Evolutionary conservation across 768 basidiomycete genomes (phyloP), one percentile per base, ranked within the genome.

Genomic region (Collybia sp.): DNA sequence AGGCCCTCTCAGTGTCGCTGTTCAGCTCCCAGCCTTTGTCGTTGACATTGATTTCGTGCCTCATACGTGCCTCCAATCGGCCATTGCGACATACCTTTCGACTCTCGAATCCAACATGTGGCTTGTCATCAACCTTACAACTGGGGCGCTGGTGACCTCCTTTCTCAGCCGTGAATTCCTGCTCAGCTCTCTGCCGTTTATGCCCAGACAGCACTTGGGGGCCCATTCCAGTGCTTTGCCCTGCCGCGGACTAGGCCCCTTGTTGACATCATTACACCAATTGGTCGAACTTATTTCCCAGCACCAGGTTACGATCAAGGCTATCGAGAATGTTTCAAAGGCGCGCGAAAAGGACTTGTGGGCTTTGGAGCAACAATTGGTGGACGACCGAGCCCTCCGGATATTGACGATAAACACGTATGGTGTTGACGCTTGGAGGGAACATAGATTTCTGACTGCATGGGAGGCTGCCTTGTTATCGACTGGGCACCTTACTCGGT

Each of bases 401-500:
- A 54, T 39, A 6, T 48, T 42, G 15, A 55, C 64, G 44, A 66
- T 75, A 36, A 42, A 57, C 5, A 54, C 56, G 37, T 56, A 58
- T 38, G 69, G 69, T 5, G 30, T 65, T 12, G 49, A 52, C 16
- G 66, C 55, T 31, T 78, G 74, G 77, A 66, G 77, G 44, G 70
- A 73, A 51, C 64, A 73, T 43, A 61, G 70, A 48, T 62, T 80
- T n/a, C 54, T 72, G 49, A 44, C 75, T 25, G 63, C 63, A 20
- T 79, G 82, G 65, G 79, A 83, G 55, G 75, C 72, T 16, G 76
- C 67, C 0, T 63, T 83, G 32, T 57, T 82, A 12, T 58, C 63
- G 35, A 67, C 64, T 3, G 70, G 72, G 12, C 57, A 66, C 51
- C 53, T 83, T 43, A 61, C 59, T 52, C 66, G 76, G 44, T 83